phyloP scores from a whole-genome alignment of 345 rosid genomes.

The Citrus mangshanensis region DNA sequence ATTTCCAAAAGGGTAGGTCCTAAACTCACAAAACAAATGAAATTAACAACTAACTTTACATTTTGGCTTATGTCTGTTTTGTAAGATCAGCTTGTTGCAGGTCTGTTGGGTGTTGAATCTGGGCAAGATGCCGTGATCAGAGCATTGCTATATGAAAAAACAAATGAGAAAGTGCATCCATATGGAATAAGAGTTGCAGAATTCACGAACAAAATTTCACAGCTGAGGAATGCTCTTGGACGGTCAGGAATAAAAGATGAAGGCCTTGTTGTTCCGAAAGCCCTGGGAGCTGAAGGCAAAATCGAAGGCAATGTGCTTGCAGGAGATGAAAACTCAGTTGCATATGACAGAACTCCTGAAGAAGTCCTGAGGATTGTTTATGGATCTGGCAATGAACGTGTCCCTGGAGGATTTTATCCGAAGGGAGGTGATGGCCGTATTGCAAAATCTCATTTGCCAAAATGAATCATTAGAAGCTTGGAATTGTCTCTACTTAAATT shows the following conservation, averaged over 20 bases:
- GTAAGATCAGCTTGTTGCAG: conserved; percentile 58
- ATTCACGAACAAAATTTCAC: conserved; percentile 35
- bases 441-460: conserved; percentile 17
- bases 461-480: conserved; percentile 26
- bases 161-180: conserved; percentile 27
- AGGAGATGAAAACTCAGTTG: conserved; percentile 26
- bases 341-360: no score
- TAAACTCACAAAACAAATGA: no score
- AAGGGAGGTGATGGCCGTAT: conserved; percentile 36
- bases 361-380: conserved; percentile 33
- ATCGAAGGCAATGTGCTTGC: conserved; percentile 38
- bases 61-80: no score
- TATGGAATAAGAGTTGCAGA: conserved; percentile 39
- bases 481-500: conserved; percentile 13
- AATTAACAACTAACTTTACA: no score
- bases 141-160: conserved; percentile 45
- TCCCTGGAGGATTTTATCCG: conserved; percentile 37
- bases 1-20: conserved; percentile 16
- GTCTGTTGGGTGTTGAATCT: conserved; percentile 72
- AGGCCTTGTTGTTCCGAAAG: conserved; percentile 30
- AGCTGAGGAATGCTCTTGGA: conserved; percentile 32
- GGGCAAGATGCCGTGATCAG: conserved; percentile 85
- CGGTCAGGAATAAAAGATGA: conserved; percentile 32
- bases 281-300: conserved; percentile 29
- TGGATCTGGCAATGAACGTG: conserved; percentile 29